A percentile compares a stretch with the other conserved stretches of the same genome.
phyloP scores from a whole-genome alignment of 2,329 filamentous ascomycete genomes.

The Zasmidium angulare region DNA sequence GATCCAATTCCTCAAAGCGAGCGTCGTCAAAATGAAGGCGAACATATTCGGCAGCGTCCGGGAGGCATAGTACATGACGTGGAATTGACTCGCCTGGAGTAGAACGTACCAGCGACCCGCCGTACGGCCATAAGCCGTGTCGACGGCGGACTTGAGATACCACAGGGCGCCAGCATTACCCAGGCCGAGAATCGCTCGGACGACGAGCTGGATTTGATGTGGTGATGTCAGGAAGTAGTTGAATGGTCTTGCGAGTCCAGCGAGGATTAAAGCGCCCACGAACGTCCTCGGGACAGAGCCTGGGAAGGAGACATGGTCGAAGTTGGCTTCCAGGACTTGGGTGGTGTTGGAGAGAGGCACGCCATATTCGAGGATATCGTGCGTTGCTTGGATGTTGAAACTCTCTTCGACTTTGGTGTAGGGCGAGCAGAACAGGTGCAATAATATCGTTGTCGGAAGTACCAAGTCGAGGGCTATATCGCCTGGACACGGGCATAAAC shows the following conservation, averaged over 20 bases:
- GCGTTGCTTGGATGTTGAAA: conserved; percentile 91
- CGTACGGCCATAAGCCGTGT: conserved; percentile 64
- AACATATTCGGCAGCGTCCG: conserved; percentile 95
- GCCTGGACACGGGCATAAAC: conserved; percentile 28
- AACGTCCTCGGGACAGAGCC: conserved; percentile 92
- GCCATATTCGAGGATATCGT: conserved; percentile 84
- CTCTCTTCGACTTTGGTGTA: conserved; percentile 99
- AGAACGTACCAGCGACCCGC: conserved; percentile 77
- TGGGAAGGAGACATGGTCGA: conserved; percentile 88
- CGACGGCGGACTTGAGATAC: conserved; percentile 64
- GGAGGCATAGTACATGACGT: conserved; percentile 88
- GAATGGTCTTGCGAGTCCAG: conserved; percentile 69
- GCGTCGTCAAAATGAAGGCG: conserved; percentile 76
- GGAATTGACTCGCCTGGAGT: conserved; percentile 82
- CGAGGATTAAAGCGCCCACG: conserved; percentile 74
- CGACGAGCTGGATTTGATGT: conserved; percentile 60
- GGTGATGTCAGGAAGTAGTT: conserved; percentile 57
- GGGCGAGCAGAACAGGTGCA: conserved; percentile 57
- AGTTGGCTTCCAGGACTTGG: conserved; percentile 52
- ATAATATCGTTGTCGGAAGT: conserved; percentile 53
- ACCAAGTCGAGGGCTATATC: conserved; percentile 54
- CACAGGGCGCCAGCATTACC: conserved; percentile 71
- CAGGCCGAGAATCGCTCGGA: conserved; percentile 74
- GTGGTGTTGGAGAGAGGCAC: conserved; percentile 53
- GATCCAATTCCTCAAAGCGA: conserved; percentile 58